Conservation (phyloP, 139 green algal species). For the Chlamydomonas asymmetrica region DNA sequence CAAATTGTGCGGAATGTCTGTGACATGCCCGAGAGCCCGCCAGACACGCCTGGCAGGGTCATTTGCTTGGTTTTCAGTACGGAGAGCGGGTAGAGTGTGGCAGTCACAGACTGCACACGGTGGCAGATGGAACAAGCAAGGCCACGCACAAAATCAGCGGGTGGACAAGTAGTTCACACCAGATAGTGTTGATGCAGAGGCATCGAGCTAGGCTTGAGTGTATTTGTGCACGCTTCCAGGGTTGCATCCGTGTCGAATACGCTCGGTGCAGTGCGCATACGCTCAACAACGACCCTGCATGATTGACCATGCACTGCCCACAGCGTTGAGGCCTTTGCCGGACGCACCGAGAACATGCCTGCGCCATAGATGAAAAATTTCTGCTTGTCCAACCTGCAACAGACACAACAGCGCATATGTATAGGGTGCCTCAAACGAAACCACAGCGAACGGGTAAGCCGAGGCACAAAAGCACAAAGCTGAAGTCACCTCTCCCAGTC, state of each 20-base stretch:
- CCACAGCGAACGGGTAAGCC: neutral
- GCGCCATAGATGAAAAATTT: conserved; percentile 87
- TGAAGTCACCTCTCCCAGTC: conserved; percentile 35
- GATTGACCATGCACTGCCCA: no score
- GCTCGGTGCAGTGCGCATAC: no score
- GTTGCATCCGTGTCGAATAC: neutral
- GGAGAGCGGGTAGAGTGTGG: conserved; percentile 81
- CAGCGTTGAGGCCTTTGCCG: no score
- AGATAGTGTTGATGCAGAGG: no score
- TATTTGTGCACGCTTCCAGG: neutral
- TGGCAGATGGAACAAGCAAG: neutral
- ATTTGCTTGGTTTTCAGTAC: conserved; percentile 95
- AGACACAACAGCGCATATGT: neutral
- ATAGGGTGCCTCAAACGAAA: neutral
- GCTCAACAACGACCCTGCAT: no score
- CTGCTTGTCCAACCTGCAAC: conserved; percentile 81
- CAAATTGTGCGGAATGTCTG: conserved; percentile 68
- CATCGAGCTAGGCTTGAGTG: no score
- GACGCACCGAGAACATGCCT: conserved; percentile 72
- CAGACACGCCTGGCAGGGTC: conserved; percentile 54
- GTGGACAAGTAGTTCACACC: no score
- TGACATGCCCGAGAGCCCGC: conserved; percentile 43
- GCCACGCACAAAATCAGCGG: neutral
- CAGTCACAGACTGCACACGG: conserved; percentile 69
- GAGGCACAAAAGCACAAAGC: neutral